Evolutionary conservation across 2,329 filamentous ascomycete species (phyloP).

Genomic region (Fusarium palustre): DNA sequence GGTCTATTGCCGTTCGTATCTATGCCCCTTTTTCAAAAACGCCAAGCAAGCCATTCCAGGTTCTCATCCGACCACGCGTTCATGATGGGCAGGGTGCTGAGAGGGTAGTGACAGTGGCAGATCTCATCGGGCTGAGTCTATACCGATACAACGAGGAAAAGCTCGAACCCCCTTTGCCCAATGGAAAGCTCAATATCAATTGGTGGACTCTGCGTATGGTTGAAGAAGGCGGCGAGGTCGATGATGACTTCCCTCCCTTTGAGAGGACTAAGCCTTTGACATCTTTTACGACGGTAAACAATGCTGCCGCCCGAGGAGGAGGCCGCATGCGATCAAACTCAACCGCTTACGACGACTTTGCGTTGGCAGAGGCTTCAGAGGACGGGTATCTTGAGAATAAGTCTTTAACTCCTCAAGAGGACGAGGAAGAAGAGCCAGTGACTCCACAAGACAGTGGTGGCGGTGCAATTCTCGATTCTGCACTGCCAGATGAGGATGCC

Average conservation of each 20-base stretch:
- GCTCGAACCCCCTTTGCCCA: slow-evolving; percentile 72
- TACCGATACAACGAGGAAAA: slow-evolving; percentile 85
- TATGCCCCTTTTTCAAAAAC: slow-evolving; percentile 78
- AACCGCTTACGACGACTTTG: slow-evolving; percentile 86
- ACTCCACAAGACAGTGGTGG: slow-evolving; percentile 48
- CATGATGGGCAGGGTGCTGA: slow-evolving; percentile 73
- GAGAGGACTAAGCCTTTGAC: slow-evolving; percentile 79
- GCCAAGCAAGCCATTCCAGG: slow-evolving; percentile 74
- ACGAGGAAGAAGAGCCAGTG: slow-evolving; percentile 56
- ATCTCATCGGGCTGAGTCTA: slow-evolving; percentile 83
- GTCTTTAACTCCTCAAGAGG: slow-evolving; percentile 73
- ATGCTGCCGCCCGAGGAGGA: slow-evolving; percentile 76
- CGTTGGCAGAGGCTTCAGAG: slow-evolving; percentile 77
- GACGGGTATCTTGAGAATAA: slow-evolving; percentile 78
- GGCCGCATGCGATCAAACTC: slow-evolving; percentile 73
- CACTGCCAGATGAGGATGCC: slow-evolving; percentile 50
- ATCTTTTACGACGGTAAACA: slow-evolving; percentile 85
- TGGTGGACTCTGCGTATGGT: slow-evolving; percentile 87
- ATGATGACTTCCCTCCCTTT: slow-evolving; percentile 85
- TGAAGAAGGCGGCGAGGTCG: slow-evolving; percentile 84
- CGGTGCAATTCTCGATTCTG: slow-evolving; percentile 35
- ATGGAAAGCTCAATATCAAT: slow-evolving; percentile 79
- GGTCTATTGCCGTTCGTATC: slow-evolving; percentile 80
- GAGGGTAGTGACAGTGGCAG: slow-evolving; percentile 76
- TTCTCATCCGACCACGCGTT: slow-evolving; percentile 76